Evolutionary conservation across 1,139 yeast species (phyloP).

Genomic region (Sugiyamaella sp.): DNA sequence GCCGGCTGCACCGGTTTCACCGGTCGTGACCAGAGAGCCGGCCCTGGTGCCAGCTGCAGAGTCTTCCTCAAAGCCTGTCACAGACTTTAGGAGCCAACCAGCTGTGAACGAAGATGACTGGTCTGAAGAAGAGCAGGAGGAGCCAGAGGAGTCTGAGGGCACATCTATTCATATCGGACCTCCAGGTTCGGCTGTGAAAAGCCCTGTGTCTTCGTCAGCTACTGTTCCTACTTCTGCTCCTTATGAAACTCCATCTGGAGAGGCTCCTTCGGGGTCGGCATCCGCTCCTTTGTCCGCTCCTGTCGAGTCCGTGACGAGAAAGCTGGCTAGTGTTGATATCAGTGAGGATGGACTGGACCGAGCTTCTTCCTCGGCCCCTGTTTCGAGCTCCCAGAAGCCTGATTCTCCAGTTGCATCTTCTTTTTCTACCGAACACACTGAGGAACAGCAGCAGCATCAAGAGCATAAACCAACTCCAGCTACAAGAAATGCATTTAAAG

Average conservation of each 20-base stretch:
- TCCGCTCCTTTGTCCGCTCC: slow-evolving; percentile 23
- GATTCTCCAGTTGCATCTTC: slow-evolving; percentile 11
- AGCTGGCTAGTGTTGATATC: slow-evolving; percentile 9
- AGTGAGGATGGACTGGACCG: background rate
- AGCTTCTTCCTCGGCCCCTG: slow-evolving; percentile 14
- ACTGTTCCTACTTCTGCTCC: slow-evolving; percentile 26
- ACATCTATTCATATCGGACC: slow-evolving; percentile 15
- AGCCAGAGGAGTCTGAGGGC: slow-evolving; percentile 4
- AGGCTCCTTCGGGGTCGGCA: slow-evolving; percentile 26
- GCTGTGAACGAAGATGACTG: slow-evolving; percentile 18
- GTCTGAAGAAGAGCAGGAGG: slow-evolving; percentile 23
- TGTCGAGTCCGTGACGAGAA: slow-evolving; percentile 18
- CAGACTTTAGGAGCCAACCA: no score
- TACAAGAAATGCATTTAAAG: slow-evolving; percentile 42
- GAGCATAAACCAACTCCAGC: slow-evolving; percentile 14
- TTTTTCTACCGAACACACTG: background rate
- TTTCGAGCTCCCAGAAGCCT: background rate
- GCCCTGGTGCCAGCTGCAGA: no score
- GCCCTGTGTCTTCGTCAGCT: slow-evolving; percentile 3
- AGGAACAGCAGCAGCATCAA: slow-evolving; percentile 11
- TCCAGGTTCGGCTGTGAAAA: slow-evolving; percentile 15
- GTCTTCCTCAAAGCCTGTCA: no score
- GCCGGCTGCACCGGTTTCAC: slow-evolving; percentile 13
- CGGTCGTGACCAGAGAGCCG: no score
- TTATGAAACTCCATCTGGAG: no score